Conservation (phyloP, 352 stramenopile species). For the Phytophthora tubulina region DNA sequence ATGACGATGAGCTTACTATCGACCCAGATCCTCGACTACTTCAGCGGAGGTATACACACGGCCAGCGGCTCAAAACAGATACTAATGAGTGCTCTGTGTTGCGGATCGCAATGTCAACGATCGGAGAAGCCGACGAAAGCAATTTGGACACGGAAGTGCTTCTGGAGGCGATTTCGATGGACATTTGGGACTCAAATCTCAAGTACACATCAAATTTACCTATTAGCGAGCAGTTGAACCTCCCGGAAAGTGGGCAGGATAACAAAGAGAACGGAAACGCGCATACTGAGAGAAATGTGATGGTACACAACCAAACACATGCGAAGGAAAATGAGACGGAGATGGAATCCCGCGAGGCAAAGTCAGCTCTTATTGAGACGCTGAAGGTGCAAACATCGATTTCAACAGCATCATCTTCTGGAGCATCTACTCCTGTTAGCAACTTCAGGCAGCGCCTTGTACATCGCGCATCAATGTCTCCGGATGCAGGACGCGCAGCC, state of each 20-base stretch:
- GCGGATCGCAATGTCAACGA: slow-evolving; percentile 84
- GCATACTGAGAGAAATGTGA: slow-evolving; percentile 1
- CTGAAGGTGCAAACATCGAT: slow-evolving; percentile 36
- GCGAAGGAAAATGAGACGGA: slow-evolving; percentile 5
- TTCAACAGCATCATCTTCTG: slow-evolving; percentile 20
- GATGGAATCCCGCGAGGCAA: slow-evolving; percentile 9
- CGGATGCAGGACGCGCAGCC: slow-evolving; percentile 54
- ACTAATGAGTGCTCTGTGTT: slow-evolving; percentile 74
- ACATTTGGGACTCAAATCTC: slow-evolving; percentile 86
- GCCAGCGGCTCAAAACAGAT: slow-evolving; percentile 37
- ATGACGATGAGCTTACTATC: slow-evolving; percentile 63
- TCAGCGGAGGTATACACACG: slow-evolving; percentile 47
- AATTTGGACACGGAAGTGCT: slow-evolving; percentile 82
- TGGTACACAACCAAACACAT: not conserved
- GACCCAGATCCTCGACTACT: slow-evolving; percentile 63
- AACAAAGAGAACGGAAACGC: slow-evolving; percentile 12
- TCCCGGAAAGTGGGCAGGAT: slow-evolving; percentile 47
- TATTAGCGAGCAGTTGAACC: slow-evolving; percentile 68
- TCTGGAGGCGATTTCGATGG: slow-evolving; percentile 87
- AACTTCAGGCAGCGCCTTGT: slow-evolving; percentile 39
- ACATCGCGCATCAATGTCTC: slow-evolving; percentile 59
- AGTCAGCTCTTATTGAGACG: slow-evolving; percentile 27
- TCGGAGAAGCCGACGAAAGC: slow-evolving; percentile 61
- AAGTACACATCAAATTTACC: slow-evolving; percentile 88
- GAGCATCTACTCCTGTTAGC: slow-evolving; percentile 30